These are phyloP conservation scores for Boletus vermiculosoides DNA, from an alignment of 768 basidiomycete genomes.

Conservation along the genomic window DNA sequence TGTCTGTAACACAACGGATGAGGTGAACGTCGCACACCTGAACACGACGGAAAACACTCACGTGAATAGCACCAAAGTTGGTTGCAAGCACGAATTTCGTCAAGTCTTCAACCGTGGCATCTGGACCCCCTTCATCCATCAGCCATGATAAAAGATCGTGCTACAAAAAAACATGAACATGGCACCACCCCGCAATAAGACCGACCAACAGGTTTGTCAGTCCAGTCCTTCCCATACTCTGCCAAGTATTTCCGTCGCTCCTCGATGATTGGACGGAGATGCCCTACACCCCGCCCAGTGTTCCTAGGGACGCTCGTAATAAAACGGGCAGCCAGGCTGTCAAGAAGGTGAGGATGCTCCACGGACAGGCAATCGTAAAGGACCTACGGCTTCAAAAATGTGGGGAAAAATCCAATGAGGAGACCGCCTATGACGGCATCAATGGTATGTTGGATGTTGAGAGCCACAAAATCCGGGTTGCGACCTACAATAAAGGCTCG, in stretches of 20 bases:
- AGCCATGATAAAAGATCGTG: constrained; percentile 28
- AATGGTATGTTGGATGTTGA: constrained; percentile 31
- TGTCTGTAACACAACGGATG: neutral
- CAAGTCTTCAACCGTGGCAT: constrained; percentile 11
- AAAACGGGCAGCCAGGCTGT: constrained; percentile 20
- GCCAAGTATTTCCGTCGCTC: constrained; percentile 24
- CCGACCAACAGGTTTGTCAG: constrained; percentile 33
- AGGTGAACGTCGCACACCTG: neutral
- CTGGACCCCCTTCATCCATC: neutral
- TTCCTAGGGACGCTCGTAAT: constrained; percentile 5
- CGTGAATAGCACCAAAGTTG: constrained; percentile 24
- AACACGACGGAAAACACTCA: constrained; percentile 1
- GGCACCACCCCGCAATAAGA: neutral
- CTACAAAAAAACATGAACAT: constrained; percentile 10
- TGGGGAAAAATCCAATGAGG: constrained; percentile 32
- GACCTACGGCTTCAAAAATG: constrained; percentile 32
- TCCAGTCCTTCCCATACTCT: constrained; percentile 28
- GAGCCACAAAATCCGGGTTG: constrained; percentile 32
- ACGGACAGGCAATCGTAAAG: neutral
- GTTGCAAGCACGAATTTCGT: neutral
- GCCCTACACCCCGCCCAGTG: constrained; percentile 1
- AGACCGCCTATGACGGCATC: constrained; percentile 23
- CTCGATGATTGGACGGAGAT: constrained; percentile 31
- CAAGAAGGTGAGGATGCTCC: neutral
- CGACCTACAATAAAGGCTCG: constrained; percentile 32